Evolutionary conservation across 1,139 yeast genomes (phyloP).

Genomic region (Groenewaldozyma auringiensis): DNA sequence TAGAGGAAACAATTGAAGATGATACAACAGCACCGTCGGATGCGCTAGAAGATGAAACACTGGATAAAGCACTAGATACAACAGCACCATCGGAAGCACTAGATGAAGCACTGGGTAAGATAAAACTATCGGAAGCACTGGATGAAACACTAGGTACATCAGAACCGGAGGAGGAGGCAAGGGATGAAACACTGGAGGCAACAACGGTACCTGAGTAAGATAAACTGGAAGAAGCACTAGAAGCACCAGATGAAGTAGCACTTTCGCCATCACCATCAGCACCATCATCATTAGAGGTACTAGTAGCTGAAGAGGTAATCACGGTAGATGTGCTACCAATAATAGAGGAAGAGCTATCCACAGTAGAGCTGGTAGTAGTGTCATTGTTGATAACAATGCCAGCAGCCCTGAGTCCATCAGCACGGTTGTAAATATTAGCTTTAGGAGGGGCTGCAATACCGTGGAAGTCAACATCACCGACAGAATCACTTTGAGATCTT

Average conservation of each 20-base stretch:
- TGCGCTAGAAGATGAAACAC: neutral
- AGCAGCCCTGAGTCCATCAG: neutral
- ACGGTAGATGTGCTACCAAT: neutral
- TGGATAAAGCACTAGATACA: neutral
- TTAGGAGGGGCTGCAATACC: neutral
- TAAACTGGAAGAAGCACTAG: neutral
- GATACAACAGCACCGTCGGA: neutral
- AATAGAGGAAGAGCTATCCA: neutral
- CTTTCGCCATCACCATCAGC: neutral
- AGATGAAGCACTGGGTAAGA: neutral
- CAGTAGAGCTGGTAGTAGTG: neutral
- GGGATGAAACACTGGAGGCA: conserved; percentile 1
- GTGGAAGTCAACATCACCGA: neutral
- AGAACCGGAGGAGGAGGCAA: neutral
- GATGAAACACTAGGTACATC: neutral
- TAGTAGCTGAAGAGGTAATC: neutral
- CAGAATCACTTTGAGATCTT: neutral
- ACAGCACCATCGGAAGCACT: neutral
- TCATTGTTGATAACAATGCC: neutral
- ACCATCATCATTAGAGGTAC: neutral
- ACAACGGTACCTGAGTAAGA: neutral
- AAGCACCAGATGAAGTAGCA: neutral
- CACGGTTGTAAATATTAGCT: neutral
- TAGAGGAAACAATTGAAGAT: neutral
- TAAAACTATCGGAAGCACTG: neutral